Conservation (phyloP, 2,329 filamentous ascomycete species). For the Cercospora berteroae region DNA sequence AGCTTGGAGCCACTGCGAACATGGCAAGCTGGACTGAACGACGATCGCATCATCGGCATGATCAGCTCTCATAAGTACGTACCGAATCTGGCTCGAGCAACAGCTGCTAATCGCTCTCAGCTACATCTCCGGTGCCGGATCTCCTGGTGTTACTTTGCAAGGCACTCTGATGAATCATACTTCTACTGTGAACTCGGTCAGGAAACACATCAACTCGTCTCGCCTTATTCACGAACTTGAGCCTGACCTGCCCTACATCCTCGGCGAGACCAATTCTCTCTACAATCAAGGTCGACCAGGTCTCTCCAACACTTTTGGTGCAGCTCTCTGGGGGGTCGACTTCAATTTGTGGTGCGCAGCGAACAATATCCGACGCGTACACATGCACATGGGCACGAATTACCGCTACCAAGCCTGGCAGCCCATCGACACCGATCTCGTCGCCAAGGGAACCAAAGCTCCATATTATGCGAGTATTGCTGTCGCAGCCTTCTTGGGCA, state of each 20-base stretch:
- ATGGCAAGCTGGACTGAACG: conserved; percentile 56
- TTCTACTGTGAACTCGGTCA: conserved; percentile 50
- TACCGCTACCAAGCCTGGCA: conserved; percentile 64
- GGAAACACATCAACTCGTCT: conserved; percentile 51
- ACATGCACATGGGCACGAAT: conserved; percentile 65
- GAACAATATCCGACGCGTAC: conserved; percentile 56
- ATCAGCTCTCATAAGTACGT: conserved; percentile 60
- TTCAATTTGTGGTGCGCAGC: conserved; percentile 60
- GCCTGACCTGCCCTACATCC: conserved; percentile 51
- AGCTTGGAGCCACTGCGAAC: conserved; percentile 51
- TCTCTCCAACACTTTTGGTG: conserved; percentile 63
- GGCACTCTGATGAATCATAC: conserved; percentile 64
- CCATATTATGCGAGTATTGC: conserved; percentile 64
- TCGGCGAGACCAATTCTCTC: conserved; percentile 63
- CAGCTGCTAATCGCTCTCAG: conserved; percentile 39
- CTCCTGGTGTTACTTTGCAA: conserved; percentile 62
- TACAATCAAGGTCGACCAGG: conserved; percentile 62
- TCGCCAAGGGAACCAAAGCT: conserved; percentile 57
- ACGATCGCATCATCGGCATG: conserved; percentile 50
- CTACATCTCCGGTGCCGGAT: conserved; percentile 61
- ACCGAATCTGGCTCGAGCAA: background rate
- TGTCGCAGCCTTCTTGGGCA: conserved; percentile 56
- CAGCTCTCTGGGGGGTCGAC: conserved; percentile 63
- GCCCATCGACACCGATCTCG: conserved; percentile 52
- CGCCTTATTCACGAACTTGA: conserved; percentile 35